Evolutionary conservation across 169 alveolate genomes (phyloP), one percentile per base, ranked within the genome.

Genomic region (Amoebophrya sp.): DNA sequence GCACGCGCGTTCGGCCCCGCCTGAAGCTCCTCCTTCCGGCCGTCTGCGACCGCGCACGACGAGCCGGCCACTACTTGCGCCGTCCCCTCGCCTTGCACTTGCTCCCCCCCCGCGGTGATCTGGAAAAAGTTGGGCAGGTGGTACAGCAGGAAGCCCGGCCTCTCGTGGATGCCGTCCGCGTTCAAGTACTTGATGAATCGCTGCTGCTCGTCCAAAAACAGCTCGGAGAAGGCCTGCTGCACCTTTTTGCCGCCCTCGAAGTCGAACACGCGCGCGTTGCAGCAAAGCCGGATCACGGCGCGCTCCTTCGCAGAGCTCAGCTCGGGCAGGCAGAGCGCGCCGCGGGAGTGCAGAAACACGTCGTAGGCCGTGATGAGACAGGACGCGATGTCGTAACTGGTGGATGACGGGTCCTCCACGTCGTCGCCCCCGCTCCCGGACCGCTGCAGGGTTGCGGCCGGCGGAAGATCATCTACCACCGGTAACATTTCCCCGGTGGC

Each of bases 101-200:
- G 78, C 23, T 2, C 39, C 4, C 39, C n/a, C 45, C 90, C n/a
- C n/a, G n/a, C n/a, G n/a, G n/a, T n/a, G n/a, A n/a, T n/a, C n/a
- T 88, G 58, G 39, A 88, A 23, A 34, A 38, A 88, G 58, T 40
- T 42, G 26, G 90, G 90, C 90, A 88, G 15, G 34, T 58, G 78
- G 29, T 88, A 88, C 34, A 88, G 58, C 67, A 88, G 70, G n/a
- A 31, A 88, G n/a, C 78, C 90, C 20, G 90, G 90, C 42, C 58
- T 38, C 39, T 88, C 70, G 70, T 88, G 23, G 43, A 88, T 88
- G 34, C 90, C 90, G 41, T 88, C 90, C 29, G 41, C n/a, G 41
- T 88, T 88, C 45, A 88, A 70, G 40, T 88, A 42, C 29, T 88
- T 41, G 26, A 88, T 41, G 38, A 88, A 58, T 41, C 58, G 70